Evolutionary conservation across 2,329 filamentous ascomycete species (phyloP), one percentile per base, ranked within the genome.

Genomic region (Monosporascus cannonballus): DNA sequence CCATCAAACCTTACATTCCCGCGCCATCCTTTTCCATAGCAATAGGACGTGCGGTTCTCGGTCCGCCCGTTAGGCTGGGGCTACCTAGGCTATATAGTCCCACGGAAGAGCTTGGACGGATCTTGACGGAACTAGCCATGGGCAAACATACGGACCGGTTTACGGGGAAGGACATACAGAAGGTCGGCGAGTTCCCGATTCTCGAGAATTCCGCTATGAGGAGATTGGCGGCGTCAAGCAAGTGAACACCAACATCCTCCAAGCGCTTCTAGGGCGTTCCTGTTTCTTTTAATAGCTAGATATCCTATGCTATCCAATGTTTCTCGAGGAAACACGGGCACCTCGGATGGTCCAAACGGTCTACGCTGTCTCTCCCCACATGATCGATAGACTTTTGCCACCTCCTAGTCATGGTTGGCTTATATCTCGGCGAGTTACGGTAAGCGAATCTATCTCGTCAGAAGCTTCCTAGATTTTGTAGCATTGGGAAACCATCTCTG

Each of bases 101-200:
- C 5, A 80, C 77, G 1, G 63, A 66, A 41, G 62, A 66, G 1
- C 63, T 80, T 25, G 77, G 77, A 1, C 54, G 58, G 14, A 76
- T 77, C 30, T 49, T 79, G 54, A 67, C 71, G 0, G 69, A 73
- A 56, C 65, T 76, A 68, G 76, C 76, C 0, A 71, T 74, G 69
- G 76, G 76, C 0, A 64, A 59, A 55, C 67, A 66, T 47, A 66
- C 68, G 14, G 51, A 46, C 18, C 50, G 53, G 39, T 30, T 65
- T 53, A 51, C 58, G 51, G 55, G 55, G 6, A 57, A 56, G 18
- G 62, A 62, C 48, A 53, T 68, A 30, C 54, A 59, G 36, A 63
- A 57, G 60, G 56, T 64, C 22, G 64, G 63, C 6, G 56, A 63
- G 15, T 65, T 67, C 27, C 65, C 65, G 3, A 64, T 67, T 17